These are phyloP conservation scores for Eleusine indica DNA, from an alignment of 176 grass and related monocot genomes.

Conservation along the genomic window DNA sequence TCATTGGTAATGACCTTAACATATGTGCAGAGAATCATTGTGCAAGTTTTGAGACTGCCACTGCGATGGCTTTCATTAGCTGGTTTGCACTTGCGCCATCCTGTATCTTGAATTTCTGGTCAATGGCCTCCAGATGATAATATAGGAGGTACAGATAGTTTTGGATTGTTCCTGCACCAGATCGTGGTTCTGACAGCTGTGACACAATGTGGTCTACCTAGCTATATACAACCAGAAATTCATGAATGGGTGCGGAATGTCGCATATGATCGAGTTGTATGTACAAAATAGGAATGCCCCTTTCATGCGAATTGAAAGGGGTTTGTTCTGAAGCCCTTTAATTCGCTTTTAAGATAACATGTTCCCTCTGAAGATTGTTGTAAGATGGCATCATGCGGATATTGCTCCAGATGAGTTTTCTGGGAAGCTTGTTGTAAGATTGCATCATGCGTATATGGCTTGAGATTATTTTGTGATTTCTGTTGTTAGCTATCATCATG, in stretches of 20 bases:
- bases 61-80: conserved; percentile 88
- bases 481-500: neutral
- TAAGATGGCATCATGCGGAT: neutral
- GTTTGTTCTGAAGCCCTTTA: conserved; percentile 27
- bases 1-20: conserved; percentile 85
- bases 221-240: conserved; percentile 32
- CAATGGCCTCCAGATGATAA: conserved; percentile 69
- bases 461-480: neutral
- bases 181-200: conserved; percentile 14
- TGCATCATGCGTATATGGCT: neutral
- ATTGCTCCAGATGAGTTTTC: conserved; percentile 12
- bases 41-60: conserved; percentile 82
- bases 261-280: conserved; percentile 10
- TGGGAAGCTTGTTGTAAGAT: conserved; percentile 5
- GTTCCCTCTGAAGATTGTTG: conserved; percentile 14
- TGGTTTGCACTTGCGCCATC: conserved; percentile 93
- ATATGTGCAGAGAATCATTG: conserved; percentile 77
- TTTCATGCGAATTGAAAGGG: conserved; percentile 9
- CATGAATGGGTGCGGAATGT: conserved; percentile 7
- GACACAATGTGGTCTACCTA: conserved; percentile 3
- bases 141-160: conserved; percentile 3
- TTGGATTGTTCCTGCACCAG: conserved; percentile 12
- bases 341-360: neutral
- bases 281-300: conserved; percentile 58
- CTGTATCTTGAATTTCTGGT: conserved; percentile 90